Percentiles rank a stretch among this genome's conserved stretches.
Evolutionary conservation across 371 early-diverging fungal genomes (phyloP).

Genomic region (Rhizopus microsporus): DNA sequence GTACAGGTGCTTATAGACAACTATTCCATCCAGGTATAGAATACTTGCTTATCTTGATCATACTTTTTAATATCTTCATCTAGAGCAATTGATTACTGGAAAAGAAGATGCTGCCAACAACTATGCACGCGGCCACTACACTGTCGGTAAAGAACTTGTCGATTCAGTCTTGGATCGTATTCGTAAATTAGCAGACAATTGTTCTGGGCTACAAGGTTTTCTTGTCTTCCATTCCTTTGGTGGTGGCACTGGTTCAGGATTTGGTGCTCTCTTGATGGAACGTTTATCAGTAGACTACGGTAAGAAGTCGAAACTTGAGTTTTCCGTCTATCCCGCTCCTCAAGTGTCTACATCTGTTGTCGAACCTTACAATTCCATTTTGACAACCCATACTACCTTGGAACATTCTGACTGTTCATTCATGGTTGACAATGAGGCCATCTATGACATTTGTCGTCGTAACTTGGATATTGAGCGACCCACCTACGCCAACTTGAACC

Average conservation of each 20-base stretch:
- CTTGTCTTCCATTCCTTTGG: conserved; percentile 99
- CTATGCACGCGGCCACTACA: conserved; percentile 99
- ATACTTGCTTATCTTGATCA: background rate
- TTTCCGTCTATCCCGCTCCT: conserved; percentile 98
- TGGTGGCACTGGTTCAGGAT: conserved; percentile 99
- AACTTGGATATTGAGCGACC: conserved; percentile 99
- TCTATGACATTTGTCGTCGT: conserved; percentile 98
- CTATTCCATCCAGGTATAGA: conserved; percentile 94
- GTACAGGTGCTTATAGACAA: conserved; percentile 93
- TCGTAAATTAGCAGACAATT: conserved; percentile 97
- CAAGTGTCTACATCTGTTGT: conserved; percentile 96
- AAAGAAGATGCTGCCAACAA: conserved; percentile 99
- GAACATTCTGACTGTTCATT: conserved; percentile 98
- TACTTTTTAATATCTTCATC: conserved; percentile 49
- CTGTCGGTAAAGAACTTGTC: conserved; percentile 97
- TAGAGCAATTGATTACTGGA: conserved; percentile 94
- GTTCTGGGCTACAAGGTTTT: conserved; percentile 97
- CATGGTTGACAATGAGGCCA: conserved; percentile 99
- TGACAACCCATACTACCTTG: conserved; percentile 98
- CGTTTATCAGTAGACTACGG: conserved; percentile 97
- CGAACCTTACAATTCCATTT: conserved; percentile 97
- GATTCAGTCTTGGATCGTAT: conserved; percentile 96
- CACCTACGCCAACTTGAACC: conserved; percentile 97
- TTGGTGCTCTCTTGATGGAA: conserved; percentile 98
- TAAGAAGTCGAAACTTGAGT: conserved; percentile 98